These are phyloP conservation scores for Strobilomyces dryophilus DNA, from an alignment of 768 basidiomycete genomes.

Conservation along the genomic window DNA sequence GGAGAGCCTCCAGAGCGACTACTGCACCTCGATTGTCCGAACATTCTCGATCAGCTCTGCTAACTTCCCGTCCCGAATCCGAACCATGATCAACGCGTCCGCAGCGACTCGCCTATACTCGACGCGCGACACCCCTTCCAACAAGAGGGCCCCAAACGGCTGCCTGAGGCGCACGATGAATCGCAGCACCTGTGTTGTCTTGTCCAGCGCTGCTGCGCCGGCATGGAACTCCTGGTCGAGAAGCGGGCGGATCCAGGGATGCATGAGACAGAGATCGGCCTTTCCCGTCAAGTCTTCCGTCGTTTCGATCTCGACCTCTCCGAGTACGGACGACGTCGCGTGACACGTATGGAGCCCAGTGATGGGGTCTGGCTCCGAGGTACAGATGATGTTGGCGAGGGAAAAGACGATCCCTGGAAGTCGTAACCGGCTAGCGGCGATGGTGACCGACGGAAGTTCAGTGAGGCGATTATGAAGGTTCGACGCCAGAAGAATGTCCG, in stretches of 20 bases:
- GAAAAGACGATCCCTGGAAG: constrained; percentile 1
- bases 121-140: not conserved
- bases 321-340: not conserved
- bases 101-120: not conserved
- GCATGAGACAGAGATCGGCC: not conserved
- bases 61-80: not conserved
- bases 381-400: not conserved
- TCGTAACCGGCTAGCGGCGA: constrained; percentile 1
- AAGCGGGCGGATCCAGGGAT: not conserved
- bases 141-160: not conserved
- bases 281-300: not conserved
- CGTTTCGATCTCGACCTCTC: constrained; percentile 3
- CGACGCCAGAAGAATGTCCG: not conserved
- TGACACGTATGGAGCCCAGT: not conserved
- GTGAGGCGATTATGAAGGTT: not conserved
- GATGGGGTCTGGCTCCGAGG: not conserved
- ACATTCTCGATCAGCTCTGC: not conserved
- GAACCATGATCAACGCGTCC: not conserved
- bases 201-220: not conserved
- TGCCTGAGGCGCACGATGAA: constrained; percentile 1
- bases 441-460: not conserved
- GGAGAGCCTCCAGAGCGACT: not conserved
- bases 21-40: not conserved
- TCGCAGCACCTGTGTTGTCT: not conserved
- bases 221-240: constrained; percentile 3